These are phyloP conservation scores for Borovskyia barvae DNA, from an alignment of 208 protist species.

Conservation along the genomic window DNA sequence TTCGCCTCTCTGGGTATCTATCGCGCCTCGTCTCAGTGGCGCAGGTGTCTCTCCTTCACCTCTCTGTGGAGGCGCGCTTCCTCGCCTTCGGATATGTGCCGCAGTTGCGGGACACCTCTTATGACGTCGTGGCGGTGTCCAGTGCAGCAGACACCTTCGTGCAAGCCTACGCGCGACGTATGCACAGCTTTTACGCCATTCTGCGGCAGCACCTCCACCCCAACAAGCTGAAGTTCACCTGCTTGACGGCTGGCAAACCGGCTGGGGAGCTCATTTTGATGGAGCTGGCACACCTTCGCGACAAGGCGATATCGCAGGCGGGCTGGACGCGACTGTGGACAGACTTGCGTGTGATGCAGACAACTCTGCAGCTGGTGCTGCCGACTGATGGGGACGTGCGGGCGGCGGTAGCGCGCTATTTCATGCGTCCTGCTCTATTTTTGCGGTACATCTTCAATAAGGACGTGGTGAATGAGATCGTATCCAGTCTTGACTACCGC, in stretches of 20 bases:
- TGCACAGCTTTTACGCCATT: conserved; percentile 72
- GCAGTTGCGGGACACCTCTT: conserved; percentile 85
- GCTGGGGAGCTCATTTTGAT: conserved; percentile 74
- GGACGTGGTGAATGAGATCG: conserved; percentile 74
- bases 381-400: conserved; percentile 70
- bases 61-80: conserved; percentile 81
- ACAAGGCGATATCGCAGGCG: conserved; percentile 74
- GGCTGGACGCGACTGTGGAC: conserved; percentile 55
- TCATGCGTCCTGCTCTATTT: conserved; percentile 67
- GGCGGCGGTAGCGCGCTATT: conserved; percentile 56
- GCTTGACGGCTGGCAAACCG: conserved; percentile 66
- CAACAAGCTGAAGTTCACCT: conserved; percentile 71
- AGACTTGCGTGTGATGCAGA: conserved; percentile 78
- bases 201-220: conserved; percentile 56
- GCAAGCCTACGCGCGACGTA: conserved; percentile 69
- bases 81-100: conserved; percentile 78
- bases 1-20: conserved; percentile 58
- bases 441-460: conserved; percentile 75
- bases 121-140: conserved; percentile 63
- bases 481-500: conserved; percentile 76
- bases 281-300: conserved; percentile 76
- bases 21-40: conserved; percentile 66
- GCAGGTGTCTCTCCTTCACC: conserved; percentile 77
- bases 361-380: conserved; percentile 67
- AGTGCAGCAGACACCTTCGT: conserved; percentile 80